Percentiles rank a stretch among this genome's conserved stretches.
Evolutionary conservation across 352 stramenopile genomes (phyloP).

Genomic region (Pythium periplocum): DNA sequence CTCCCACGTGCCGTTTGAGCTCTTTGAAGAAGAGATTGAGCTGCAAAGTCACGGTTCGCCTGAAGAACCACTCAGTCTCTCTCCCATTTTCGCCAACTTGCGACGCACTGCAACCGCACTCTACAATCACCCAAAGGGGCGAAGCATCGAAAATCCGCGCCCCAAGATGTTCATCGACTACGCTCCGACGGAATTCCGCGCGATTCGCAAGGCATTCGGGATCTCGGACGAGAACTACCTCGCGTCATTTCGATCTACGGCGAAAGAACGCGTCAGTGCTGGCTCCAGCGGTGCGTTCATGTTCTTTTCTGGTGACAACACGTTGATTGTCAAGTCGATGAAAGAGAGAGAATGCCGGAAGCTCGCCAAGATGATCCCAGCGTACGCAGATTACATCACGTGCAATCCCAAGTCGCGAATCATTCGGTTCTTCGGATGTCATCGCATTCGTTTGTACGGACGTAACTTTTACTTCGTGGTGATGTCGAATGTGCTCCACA

Average conservation of each 20-base stretch:
- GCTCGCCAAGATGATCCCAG: conserved; percentile 67
- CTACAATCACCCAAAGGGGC: neutral
- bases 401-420: conserved; percentile 57
- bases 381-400: conserved; percentile 61
- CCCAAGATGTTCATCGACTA: conserved; percentile 79
- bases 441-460: conserved; percentile 73
- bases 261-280: conserved; percentile 71
- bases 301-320: conserved; percentile 75
- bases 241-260: conserved; percentile 64
- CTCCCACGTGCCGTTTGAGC: conserved; percentile 66
- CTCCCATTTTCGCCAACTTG: conserved; percentile 43
- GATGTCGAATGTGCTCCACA: conserved; percentile 78
- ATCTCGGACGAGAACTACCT: conserved; percentile 67
- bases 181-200: conserved; percentile 55
- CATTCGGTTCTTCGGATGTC: conserved; percentile 84
- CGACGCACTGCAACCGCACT: conserved; percentile 34
- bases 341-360: conserved; percentile 67
- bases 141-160: conserved; percentile 35
- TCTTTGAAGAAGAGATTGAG: conserved; percentile 75
- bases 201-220: conserved; percentile 52
- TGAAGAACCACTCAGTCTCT: conserved; percentile 19
- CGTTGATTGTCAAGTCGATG: conserved; percentile 78
- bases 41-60: conserved; percentile 43
- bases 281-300: conserved; percentile 79
- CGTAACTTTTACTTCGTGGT: conserved; percentile 80